phyloP scores from a whole-genome alignment of 116 monocot genomes.

The Iris pallida region DNA sequence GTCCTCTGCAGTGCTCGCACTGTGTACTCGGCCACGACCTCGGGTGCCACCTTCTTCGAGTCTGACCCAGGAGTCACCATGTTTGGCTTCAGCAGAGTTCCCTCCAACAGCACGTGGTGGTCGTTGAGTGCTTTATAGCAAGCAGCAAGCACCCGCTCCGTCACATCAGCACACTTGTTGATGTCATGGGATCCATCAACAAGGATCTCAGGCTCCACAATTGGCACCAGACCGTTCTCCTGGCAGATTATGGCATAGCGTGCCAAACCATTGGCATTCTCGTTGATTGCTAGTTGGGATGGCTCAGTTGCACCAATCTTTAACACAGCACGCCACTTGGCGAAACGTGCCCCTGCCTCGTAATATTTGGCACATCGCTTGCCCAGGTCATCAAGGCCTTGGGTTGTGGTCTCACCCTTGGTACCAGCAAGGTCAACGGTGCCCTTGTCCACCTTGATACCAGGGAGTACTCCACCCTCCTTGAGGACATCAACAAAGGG shows the following conservation, averaged over 20 bases:
- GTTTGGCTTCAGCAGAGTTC: slow-evolving; percentile 44
- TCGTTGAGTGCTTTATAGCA: slow-evolving; percentile 48
- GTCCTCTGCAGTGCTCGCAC: slow-evolving; percentile 39
- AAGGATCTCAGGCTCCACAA: slow-evolving; percentile 45
- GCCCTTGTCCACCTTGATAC: slow-evolving; percentile 49
- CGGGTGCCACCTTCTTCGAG: slow-evolving; percentile 33
- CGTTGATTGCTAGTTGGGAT: slow-evolving; percentile 35
- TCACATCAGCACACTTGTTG: slow-evolving; percentile 31
- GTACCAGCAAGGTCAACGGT: slow-evolving; percentile 31
- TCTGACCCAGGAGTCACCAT: slow-evolving; percentile 52
- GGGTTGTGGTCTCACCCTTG: slow-evolving; percentile 41
- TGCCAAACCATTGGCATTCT: slow-evolving; percentile 34
- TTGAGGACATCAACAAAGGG: slow-evolving; percentile 43
- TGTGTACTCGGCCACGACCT: slow-evolving; percentile 39
- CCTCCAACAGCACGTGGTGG: slow-evolving; percentile 45
- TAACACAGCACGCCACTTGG: slow-evolving; percentile 42
- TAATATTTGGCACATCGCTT: slow-evolving; percentile 47
- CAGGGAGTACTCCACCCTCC: slow-evolving; percentile 38
- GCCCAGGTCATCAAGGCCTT: slow-evolving; percentile 40
- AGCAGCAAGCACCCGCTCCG: slow-evolving; percentile 46
- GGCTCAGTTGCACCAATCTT: slow-evolving; percentile 34
- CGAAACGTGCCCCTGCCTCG: slow-evolving; percentile 40
- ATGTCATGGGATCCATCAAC: slow-evolving; percentile 40
- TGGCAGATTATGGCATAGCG: slow-evolving; percentile 45
- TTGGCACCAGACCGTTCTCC: slow-evolving; percentile 42